phyloP scores from a whole-genome alignment of 176 grass and related monocot genomes.

The Aegilops longissima region DNA sequence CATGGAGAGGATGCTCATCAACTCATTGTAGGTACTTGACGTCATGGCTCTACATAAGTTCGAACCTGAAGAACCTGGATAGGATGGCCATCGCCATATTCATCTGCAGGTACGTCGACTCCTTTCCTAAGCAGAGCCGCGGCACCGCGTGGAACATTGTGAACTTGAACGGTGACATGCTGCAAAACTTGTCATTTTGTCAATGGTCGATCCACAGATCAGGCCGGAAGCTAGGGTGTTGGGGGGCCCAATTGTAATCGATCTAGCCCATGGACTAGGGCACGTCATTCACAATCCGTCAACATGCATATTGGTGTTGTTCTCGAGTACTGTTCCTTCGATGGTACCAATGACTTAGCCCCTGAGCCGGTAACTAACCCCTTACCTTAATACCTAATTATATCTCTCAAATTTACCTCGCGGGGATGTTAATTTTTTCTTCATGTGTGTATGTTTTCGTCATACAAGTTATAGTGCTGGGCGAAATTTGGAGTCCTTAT shows the following conservation, averaged over 20 bases:
- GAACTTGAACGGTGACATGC: slow-evolving; percentile 90
- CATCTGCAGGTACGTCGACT: no score
- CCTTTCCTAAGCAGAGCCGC: slow-evolving; percentile 56
- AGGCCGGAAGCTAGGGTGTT: no score
- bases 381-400: not conserved
- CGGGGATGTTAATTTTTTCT: not conserved
- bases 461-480: not conserved
- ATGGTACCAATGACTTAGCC: no score
- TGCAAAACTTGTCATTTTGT: not conserved
- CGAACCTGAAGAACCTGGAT: no score
- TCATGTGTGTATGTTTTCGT: not conserved
- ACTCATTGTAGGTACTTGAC: no score
- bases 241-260: no score
- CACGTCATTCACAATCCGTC: slow-evolving; percentile 86
- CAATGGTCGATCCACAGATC: no score
- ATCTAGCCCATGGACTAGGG: slow-evolving; percentile 75
- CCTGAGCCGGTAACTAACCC: not conserved
- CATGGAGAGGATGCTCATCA: no score
- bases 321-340: slow-evolving; percentile 43
- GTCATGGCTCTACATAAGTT: no score
- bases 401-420: not conserved
- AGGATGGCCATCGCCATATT: no score
- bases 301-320: slow-evolving; percentile 71
- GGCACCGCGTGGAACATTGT: slow-evolving; percentile 90
- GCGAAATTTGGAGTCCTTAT: not conserved